Evolutionary conservation across 2,329 filamentous ascomycete species (phyloP).

Genomic region (Magnaporthales sp.): DNA sequence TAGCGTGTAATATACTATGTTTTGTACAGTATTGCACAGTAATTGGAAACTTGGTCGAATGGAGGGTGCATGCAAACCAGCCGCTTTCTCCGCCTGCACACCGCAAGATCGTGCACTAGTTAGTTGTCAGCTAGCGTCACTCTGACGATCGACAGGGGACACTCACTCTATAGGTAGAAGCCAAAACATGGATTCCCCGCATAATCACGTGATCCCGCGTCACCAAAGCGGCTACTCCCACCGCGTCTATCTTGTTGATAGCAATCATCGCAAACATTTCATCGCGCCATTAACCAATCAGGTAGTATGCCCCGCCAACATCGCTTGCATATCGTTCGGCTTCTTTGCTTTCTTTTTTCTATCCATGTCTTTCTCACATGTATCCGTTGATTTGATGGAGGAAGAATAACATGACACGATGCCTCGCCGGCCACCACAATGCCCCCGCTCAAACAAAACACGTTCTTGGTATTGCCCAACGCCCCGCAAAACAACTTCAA

Average conservation of each 20-base stretch:
- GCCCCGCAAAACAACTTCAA: constrained; percentile 11
- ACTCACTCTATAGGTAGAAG: background rate
- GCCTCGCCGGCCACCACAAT: background rate
- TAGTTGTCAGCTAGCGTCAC: background rate
- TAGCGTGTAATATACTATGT: background rate
- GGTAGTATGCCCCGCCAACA: background rate
- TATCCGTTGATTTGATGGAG: background rate
- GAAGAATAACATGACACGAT: background rate
- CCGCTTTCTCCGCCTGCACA: background rate
- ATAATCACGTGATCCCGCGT: background rate
- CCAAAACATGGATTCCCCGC: background rate
- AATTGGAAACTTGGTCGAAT: background rate
- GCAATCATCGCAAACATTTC: background rate
- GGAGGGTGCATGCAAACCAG: background rate
- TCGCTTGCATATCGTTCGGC: background rate
- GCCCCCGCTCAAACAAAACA: constrained; percentile 18
- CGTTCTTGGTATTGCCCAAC: constrained; percentile 26
- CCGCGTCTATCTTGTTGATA: background rate
- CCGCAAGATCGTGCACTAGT: background rate
- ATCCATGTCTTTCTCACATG: background rate
- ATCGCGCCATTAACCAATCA: background rate
- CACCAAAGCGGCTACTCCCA: background rate
- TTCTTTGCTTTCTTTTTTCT: background rate
- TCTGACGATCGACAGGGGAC: background rate
- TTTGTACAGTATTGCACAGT: background rate